Percentiles rank a stretch among this genome's conserved stretches.
Evolutionary conservation across 129 eudicot genomes (phyloP).

Genomic region (Daucus carota): DH1_v3.0 NC_030381.2:47099001-47099500

Average conservation of each 20-base stretch:
- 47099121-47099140: neutral
- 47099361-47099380: no score
- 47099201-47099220: no score
- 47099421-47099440: neutral
- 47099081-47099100: neutral
- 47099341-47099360: neutral
- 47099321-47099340: neutral
- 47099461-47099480: neutral
- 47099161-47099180: neutral
- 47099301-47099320: neutral
- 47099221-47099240: no score
- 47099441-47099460: neutral
- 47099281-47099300: neutral
- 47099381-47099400: neutral
- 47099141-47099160: neutral
- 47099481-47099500: constrained; percentile 76
- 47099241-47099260: no score
- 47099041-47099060: neutral
- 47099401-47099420: neutral
- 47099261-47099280: neutral
- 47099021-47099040: neutral
- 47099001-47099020: neutral
- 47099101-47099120: neutral
- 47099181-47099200: neutral
- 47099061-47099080: neutral